A percentile compares a stretch with the other conserved stretches of the same genome.
Conservation (phyloP, 768 basidiomycete species). For the Mycena amicta region DNA sequence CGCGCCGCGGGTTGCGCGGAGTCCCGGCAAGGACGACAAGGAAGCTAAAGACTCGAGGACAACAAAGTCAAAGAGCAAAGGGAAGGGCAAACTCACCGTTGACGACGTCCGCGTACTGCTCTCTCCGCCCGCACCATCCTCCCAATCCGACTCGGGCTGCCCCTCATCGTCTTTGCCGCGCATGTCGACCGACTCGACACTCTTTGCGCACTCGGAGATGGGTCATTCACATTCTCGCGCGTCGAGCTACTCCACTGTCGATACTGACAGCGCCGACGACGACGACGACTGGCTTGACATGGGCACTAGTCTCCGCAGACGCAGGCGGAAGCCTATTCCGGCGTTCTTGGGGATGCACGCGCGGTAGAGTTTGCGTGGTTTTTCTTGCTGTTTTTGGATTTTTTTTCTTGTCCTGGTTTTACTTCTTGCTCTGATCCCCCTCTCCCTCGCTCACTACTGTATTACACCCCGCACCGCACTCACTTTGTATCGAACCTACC, state of each 20-base stretch:
- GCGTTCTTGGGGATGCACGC: slow-evolving; percentile 1
- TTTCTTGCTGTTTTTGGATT: not conserved
- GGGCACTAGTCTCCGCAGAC: not conserved
- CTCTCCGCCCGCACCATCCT: not conserved
- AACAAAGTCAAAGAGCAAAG: not conserved
- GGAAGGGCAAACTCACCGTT: slow-evolving; percentile 3
- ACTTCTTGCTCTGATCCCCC: no score
- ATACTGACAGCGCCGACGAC: not conserved
- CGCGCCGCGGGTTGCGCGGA: not conserved
- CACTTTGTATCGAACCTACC: no score
- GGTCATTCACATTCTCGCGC: not conserved
- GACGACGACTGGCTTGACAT: not conserved
- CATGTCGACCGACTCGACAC: not conserved
- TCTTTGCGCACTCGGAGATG: not conserved
- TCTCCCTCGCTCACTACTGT: no score
- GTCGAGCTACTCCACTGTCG: not conserved
- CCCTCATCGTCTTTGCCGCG: not conserved
- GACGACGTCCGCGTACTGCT: not conserved
- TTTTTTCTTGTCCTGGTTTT: no score
- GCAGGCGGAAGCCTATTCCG: not conserved
- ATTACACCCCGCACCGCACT: no score
- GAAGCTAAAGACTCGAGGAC: not conserved
- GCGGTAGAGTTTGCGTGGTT: not conserved
- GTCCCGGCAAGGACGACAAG: not conserved
- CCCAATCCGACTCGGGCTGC: slow-evolving; percentile 1